Percentiles rank a stretch among this genome's conserved stretches.
phyloP scores from a whole-genome alignment of 2,329 filamentous ascomycete species.

The Fusarium dlaminii region DNA sequence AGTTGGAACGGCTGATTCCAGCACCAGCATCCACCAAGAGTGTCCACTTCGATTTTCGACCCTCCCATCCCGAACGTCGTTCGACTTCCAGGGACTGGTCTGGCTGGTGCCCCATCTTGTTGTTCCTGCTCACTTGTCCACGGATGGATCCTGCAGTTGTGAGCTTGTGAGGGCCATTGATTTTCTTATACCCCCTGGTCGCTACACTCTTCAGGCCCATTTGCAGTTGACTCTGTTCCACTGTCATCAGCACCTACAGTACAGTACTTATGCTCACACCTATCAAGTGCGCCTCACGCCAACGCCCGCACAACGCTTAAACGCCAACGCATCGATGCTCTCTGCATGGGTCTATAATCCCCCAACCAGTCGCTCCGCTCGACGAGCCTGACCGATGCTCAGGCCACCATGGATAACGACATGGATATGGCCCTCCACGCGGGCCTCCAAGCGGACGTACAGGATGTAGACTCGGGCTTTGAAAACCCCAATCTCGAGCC shows the following conservation, averaged over 20 bases:
- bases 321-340: slow-evolving; percentile 60
- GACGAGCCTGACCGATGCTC: slow-evolving; percentile 56
- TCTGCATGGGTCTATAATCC: slow-evolving; percentile 56
- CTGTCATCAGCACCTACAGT: slow-evolving; percentile 18
- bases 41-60: slow-evolving; percentile 31
- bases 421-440: slow-evolving; percentile 47
- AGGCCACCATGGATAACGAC: slow-evolving; percentile 59
- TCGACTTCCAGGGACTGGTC: slow-evolving; percentile 24
- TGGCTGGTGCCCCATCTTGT: slow-evolving; percentile 27
- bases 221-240: slow-evolving; percentile 12
- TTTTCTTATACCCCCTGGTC: slow-evolving; percentile 29
- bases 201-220: slow-evolving; percentile 13
- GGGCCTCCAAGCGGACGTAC: slow-evolving; percentile 42
- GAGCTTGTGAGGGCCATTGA: slow-evolving; percentile 33
- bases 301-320: slow-evolving; percentile 47
- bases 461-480: slow-evolving; percentile 37
- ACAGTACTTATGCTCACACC: slow-evolving; percentile 33
- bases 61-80: slow-evolving; percentile 32
- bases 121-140: slow-evolving; percentile 29
- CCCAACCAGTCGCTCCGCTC: slow-evolving; percentile 54
- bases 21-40: slow-evolving; percentile 19
- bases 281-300: slow-evolving; percentile 36
- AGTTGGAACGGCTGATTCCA: slow-evolving; percentile 27
- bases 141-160: slow-evolving; percentile 28
- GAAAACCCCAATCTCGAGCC: slow-evolving; percentile 38